phyloP scores from a whole-genome alignment of 2,329 filamentous ascomycete genomes.

The Neofusicoccum laricinum region DNA sequence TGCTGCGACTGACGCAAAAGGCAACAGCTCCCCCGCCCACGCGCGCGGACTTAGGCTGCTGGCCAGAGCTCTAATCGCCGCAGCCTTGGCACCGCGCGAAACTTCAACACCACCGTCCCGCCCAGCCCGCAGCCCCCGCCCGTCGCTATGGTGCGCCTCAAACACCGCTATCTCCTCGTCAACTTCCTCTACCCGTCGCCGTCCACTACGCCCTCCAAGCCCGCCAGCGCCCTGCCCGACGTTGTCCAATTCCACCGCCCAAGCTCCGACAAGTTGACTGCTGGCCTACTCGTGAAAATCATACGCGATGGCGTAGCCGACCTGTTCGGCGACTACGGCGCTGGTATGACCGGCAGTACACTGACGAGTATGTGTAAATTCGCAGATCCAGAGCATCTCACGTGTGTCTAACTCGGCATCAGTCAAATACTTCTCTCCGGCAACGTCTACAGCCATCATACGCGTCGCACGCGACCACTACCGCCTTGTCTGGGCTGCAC shows the following conservation, averaged over 20 bases:
- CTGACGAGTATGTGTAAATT: slow-evolving; percentile 59
- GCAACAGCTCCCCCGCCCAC: not conserved
- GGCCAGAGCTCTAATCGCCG: not conserved
- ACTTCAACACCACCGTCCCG: slow-evolving; percentile 1
- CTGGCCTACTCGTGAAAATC: slow-evolving; percentile 62
- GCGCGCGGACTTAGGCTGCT: not conserved
- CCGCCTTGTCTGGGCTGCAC: slow-evolving; percentile 82
- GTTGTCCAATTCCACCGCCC: slow-evolving; percentile 76
- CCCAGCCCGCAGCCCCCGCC: not conserved
- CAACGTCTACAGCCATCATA: slow-evolving; percentile 93
- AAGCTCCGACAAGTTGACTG: slow-evolving; percentile 68
- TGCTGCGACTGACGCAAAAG: not conserved
- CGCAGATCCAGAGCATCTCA: too few species aligned
- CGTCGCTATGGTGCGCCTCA: slow-evolving; percentile 85
- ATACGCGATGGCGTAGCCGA: slow-evolving; percentile 48
- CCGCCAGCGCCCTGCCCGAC: slow-evolving; percentile 47
- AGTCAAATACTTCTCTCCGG: slow-evolving; percentile 90
- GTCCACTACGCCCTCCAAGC: slow-evolving; percentile 27
- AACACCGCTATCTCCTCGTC: slow-evolving; percentile 92
- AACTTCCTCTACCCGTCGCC: slow-evolving; percentile 82
- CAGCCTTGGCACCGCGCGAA: slow-evolving; percentile 1
- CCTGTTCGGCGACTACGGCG: slow-evolving; percentile 73
- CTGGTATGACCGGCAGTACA: slow-evolving; percentile 67
- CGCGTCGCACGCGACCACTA: slow-evolving; percentile 79
- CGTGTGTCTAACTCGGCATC: not conserved